Conservation (phyloP, 164 flowering plant species). For the Magnolia changhungtana region DNA sequence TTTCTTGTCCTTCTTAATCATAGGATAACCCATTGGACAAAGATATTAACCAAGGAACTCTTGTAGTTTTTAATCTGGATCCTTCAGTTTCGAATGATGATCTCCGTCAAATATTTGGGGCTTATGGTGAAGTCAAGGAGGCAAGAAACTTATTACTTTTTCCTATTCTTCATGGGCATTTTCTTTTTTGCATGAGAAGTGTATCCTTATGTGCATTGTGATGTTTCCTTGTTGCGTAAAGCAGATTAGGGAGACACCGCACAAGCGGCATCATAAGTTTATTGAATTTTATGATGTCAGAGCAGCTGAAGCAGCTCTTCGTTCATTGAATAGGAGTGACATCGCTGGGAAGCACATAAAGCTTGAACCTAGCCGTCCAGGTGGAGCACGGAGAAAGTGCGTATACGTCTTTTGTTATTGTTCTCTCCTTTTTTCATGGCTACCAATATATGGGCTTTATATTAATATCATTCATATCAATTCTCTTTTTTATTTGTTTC, state of each 20-base stretch:
- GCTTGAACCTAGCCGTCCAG: constrained; percentile 96
- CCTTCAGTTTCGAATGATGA: constrained; percentile 91
- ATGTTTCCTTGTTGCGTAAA: constrained; percentile 1
- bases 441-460: neutral
- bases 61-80: constrained; percentile 92
- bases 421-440: neutral
- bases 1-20: constrained; percentile 3
- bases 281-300: constrained; percentile 96
- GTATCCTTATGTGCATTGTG: constrained; percentile 5
- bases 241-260: constrained; percentile 98
- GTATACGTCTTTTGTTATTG: constrained; percentile 11
- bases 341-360: constrained; percentile 97
- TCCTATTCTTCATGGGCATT: neutral
- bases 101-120: constrained; percentile 82
- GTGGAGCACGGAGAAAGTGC: constrained; percentile 93
- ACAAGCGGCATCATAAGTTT: constrained; percentile 91
- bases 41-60: constrained; percentile 94
- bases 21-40: constrained; percentile 97
- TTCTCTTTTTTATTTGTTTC: too few relatives aligned
- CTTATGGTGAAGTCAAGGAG: constrained; percentile 95
- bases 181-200: constrained; percentile 3
- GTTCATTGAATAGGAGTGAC: constrained; percentile 83
- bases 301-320: constrained; percentile 92
- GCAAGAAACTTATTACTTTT: constrained; percentile 27
- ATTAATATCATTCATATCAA: neutral